phyloP scores from a whole-genome alignment of 2,329 filamentous ascomycete genomes.

The Aspergillus brunneoviolaceus region DNA sequence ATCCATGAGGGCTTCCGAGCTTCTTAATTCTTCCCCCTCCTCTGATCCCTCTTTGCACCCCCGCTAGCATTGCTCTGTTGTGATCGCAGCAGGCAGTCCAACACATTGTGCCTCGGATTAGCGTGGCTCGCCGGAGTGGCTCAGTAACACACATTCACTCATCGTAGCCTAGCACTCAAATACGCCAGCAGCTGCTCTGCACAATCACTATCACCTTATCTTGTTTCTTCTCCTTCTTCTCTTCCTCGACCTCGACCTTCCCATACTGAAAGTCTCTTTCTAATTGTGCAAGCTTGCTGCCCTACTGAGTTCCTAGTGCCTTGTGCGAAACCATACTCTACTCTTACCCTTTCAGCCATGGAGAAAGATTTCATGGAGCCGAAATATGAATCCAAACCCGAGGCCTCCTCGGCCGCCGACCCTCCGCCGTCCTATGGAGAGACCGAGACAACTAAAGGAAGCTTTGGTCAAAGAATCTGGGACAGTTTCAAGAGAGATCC shows the following conservation, averaged over 20 bases:
- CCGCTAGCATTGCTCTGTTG: not conserved
- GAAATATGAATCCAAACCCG: conserved; percentile 23
- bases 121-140: not conserved
- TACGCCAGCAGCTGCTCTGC: not conserved
- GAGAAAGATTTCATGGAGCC: conserved; percentile 30
- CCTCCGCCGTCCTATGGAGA: conserved; percentile 33
- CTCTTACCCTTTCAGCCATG: conserved; percentile 21
- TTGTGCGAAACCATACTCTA: not conserved
- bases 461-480: conserved; percentile 31
- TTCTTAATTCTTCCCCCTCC: not conserved
- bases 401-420: conserved; percentile 24
- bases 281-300: not conserved
- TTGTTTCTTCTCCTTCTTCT: not conserved
- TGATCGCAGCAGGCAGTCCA: not conserved
- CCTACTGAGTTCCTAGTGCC: not conserved
- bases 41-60: too few species aligned
- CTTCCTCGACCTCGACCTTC: not conserved
- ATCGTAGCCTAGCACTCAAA: not conserved
- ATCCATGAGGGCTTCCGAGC: not conserved
- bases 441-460: conserved; percentile 22
- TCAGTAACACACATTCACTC: not conserved
- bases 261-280: not conserved
- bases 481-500: conserved; percentile 49
- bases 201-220: not conserved
- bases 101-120: not conserved